phyloP scores from a whole-genome alignment of 1,284 basidiomycete genomes.

The Tilletia indica region DNA sequence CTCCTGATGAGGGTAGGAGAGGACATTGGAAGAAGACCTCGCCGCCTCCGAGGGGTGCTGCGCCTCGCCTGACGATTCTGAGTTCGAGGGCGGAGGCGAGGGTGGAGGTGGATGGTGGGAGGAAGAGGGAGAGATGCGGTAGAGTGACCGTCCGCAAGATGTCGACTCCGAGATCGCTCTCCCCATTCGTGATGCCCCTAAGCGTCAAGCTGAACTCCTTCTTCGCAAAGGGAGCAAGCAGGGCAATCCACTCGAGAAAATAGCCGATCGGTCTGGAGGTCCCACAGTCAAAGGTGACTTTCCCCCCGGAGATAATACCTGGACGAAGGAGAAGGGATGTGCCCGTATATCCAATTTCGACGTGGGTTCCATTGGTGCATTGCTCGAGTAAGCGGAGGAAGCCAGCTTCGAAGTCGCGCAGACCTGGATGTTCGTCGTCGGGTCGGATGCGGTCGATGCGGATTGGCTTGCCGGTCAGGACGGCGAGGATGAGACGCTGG shows the following conservation, averaged over 20 bases:
- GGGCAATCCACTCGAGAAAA: constrained; percentile 84
- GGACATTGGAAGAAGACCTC: constrained; percentile 92
- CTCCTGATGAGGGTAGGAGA: constrained; percentile 74
- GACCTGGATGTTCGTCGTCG: constrained; percentile 81
- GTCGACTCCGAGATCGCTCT: constrained; percentile 65
- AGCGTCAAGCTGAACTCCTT: constrained; percentile 77
- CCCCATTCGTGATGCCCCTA: constrained; percentile 83
- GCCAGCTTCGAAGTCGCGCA: constrained; percentile 91
- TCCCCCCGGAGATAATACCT: constrained; percentile 83
- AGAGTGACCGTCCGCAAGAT: constrained; percentile 86
- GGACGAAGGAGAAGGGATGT: constrained; percentile 71
- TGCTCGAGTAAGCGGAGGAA: constrained; percentile 85
- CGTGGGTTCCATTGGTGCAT: constrained; percentile 86
- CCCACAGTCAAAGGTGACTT: constrained; percentile 80
- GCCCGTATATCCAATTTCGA: constrained; percentile 89
- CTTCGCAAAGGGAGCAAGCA: constrained; percentile 91
- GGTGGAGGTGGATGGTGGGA: constrained; percentile 35
- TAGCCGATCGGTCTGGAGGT: constrained; percentile 84
- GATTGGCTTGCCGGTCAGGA: constrained; percentile 82
- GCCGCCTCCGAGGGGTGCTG: constrained; percentile 87
- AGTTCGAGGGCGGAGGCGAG: constrained; percentile 51
- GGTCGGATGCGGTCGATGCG: constrained; percentile 85
- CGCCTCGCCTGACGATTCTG: constrained; percentile 87
- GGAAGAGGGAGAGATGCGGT: constrained; percentile 82
- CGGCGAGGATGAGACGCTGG: constrained; percentile 78